Percentiles rank a stretch among this genome's conserved stretches.
Evolutionary conservation across 2,329 filamentous ascomycete genomes (phyloP).

Genomic region (Cladorrhinum sp.): DNA sequence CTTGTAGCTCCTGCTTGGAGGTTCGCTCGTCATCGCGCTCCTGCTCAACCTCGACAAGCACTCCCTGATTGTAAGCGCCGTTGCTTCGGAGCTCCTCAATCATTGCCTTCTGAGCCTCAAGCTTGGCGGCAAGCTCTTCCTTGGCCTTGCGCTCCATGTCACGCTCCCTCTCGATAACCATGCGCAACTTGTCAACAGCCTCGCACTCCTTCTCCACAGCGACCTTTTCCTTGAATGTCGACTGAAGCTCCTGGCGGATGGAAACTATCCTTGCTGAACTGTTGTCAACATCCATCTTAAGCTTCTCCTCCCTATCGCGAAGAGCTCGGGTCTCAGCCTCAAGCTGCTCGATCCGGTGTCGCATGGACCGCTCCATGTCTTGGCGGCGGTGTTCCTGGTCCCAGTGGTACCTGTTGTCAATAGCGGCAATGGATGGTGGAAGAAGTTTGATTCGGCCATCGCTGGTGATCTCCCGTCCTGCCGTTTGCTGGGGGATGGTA

Average conservation of each 20-base stretch:
- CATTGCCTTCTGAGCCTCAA: conserved; percentile 36
- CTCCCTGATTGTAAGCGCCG: conserved; percentile 34
- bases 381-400: conserved; percentile 21
- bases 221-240: conserved; percentile 27
- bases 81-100: conserved; percentile 38
- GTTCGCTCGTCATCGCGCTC: conserved; percentile 26
- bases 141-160: conserved; percentile 20
- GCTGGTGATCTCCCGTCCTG: conserved; percentile 20
- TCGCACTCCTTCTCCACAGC: conserved; percentile 28
- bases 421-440: conserved; percentile 15
- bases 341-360: conserved; percentile 36
- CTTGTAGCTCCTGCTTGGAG: conserved; percentile 22
- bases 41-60: conserved; percentile 36
- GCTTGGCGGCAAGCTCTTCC: conserved; percentile 34
- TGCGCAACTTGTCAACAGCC: conserved; percentile 32
- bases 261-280: conserved; percentile 1
- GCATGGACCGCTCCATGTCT: conserved; percentile 30
- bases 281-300: conserved; percentile 33
- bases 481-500: conserved; percentile 9
- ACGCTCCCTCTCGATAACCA: conserved; percentile 31
- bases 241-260: background rate
- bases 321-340: conserved; percentile 35
- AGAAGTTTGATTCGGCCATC: conserved; percentile 24
- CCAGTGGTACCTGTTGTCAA: conserved; percentile 19
- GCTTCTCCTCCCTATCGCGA: conserved; percentile 30